Evolutionary conservation across 306 rosid species (phyloP).

Genomic region (Lupinus albus): DNA sequence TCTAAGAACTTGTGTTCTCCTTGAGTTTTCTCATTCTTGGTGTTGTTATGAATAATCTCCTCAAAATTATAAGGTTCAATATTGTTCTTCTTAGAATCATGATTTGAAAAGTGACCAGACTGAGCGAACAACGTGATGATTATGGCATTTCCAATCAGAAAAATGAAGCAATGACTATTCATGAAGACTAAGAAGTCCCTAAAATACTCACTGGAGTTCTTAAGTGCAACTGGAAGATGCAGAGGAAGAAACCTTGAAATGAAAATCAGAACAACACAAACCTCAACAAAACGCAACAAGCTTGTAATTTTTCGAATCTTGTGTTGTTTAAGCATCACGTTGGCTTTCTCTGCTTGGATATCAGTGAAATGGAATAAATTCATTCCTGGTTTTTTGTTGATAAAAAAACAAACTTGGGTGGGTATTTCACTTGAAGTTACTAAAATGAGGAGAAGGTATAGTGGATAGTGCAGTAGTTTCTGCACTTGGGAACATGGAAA

Average conservation of each 20-base stretch:
- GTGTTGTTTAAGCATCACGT: constrained; percentile 53
- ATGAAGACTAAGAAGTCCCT: constrained; percentile 50
- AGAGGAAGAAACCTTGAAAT: constrained; percentile 60
- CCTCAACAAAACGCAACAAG: constrained; percentile 63
- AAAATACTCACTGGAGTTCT: constrained; percentile 62
- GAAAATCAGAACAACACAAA: constrained; percentile 54
- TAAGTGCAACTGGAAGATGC: constrained; percentile 58
- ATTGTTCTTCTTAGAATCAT: constrained; percentile 36
- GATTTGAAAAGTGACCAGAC: constrained; percentile 57
- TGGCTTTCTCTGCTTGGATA: constrained; percentile 71
- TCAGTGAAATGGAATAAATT: constrained; percentile 58
- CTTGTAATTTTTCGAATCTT: constrained; percentile 56
- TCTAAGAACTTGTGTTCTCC: not conserved
- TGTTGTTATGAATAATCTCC: constrained; percentile 50
- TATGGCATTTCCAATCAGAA: constrained; percentile 71
- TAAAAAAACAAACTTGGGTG: not conserved
- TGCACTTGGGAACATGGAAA: constrained; percentile 51
- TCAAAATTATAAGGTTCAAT: constrained; percentile 52
- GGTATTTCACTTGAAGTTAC: constrained; percentile 47
- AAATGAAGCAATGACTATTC: constrained; percentile 66
- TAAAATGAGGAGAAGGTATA: constrained; percentile 17
- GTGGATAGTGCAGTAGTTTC: constrained; percentile 34
- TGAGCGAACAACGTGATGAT: constrained; percentile 69
- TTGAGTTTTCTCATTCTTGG: constrained; percentile 31
- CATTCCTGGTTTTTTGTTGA: constrained; percentile 40